A percentile compares a stretch with the other conserved stretches of the same genome.
phyloP scores from a whole-genome alignment of 1,284 basidiomycete genomes.

The Trichosporon faecale region DNA sequence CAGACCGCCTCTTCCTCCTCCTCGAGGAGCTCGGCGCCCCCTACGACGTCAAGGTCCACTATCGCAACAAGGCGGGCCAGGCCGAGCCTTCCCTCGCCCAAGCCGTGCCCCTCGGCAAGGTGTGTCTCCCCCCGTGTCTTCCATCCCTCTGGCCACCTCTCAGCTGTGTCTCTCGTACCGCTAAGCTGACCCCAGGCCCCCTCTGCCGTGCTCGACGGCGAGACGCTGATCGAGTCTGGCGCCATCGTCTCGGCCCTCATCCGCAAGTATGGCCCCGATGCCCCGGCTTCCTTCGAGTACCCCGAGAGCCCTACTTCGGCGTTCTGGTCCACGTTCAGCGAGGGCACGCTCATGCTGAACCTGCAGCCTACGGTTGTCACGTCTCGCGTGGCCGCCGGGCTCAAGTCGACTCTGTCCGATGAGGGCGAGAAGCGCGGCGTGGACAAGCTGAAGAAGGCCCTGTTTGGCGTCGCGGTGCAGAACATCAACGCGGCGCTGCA shows the following conservation, averaged over 20 bases:
- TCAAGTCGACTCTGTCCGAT: neutral
- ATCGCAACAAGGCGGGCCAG: slow-evolving; percentile 24
- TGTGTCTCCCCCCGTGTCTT: neutral
- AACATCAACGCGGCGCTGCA: slow-evolving; percentile 23
- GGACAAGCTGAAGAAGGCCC: slow-evolving; percentile 13
- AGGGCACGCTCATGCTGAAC: slow-evolving; percentile 40
- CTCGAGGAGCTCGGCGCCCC: slow-evolving; percentile 35
- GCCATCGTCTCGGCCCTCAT: slow-evolving; percentile 35
- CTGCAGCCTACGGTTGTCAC: slow-evolving; percentile 26
- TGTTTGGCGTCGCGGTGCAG: neutral
- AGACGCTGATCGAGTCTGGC: slow-evolving; percentile 38
- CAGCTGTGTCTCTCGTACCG: neutral
- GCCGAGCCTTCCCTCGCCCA: slow-evolving; percentile 33
- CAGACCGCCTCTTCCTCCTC: slow-evolving; percentile 33
- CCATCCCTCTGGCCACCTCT: neutral
- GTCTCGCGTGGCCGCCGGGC: neutral
- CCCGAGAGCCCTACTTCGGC: slow-evolving; percentile 25
- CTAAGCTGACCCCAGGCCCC: slow-evolving; percentile 30
- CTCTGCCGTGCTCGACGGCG: slow-evolving; percentile 33
- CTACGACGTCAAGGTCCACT: slow-evolving; percentile 41
- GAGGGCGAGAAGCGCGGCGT: slow-evolving; percentile 34
- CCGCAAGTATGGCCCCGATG: slow-evolving; percentile 36
- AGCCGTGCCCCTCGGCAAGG: slow-evolving; percentile 37
- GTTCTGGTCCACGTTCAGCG: slow-evolving; percentile 44
- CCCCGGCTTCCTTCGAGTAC: slow-evolving; percentile 28